A percentile compares a stretch with the other conserved stretches of the same genome.
Evolutionary conservation across 768 basidiomycete genomes (phyloP).

Genomic region (Gautieria morchelliformis): DNA sequence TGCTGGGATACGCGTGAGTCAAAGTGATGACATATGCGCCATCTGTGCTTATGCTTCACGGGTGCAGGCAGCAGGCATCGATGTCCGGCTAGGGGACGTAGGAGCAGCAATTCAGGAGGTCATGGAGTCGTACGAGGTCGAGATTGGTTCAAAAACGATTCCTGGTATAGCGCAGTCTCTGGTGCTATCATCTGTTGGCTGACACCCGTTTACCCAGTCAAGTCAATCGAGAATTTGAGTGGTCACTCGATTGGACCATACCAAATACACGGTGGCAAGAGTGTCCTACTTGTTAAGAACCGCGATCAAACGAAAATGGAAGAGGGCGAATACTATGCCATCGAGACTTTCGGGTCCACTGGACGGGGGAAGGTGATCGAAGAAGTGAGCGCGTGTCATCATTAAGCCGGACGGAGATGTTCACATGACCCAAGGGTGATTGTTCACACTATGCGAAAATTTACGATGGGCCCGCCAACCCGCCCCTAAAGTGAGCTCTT

Average conservation of each 20-base stretch:
- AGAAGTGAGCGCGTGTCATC: slow-evolving; percentile 32
- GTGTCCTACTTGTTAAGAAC: slow-evolving; percentile 81
- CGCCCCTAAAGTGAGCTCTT: slow-evolving; percentile 49
- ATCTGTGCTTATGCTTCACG: background rate
- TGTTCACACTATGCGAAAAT: slow-evolving; percentile 87
- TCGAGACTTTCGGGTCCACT: slow-evolving; percentile 98
- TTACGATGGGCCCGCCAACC: slow-evolving; percentile 58
- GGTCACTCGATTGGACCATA: slow-evolving; percentile 90
- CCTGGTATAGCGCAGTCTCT: slow-evolving; percentile 42
- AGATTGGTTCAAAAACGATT: slow-evolving; percentile 72
- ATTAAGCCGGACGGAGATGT: background rate
- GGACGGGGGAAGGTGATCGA: slow-evolving; percentile 85
- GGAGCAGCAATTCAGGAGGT: slow-evolving; percentile 92
- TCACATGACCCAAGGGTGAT: slow-evolving; percentile 51
- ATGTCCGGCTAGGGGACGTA: slow-evolving; percentile 86
- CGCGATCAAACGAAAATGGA: slow-evolving; percentile 95
- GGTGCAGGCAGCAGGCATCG: slow-evolving; percentile 87
- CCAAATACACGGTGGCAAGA: slow-evolving; percentile 88
- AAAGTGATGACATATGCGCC: background rate
- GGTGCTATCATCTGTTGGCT: background rate
- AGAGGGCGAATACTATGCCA: slow-evolving; percentile 98
- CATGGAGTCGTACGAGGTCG: slow-evolving; percentile 98
- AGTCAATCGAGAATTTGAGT: slow-evolving; percentile 86
- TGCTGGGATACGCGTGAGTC: slow-evolving; percentile 74
- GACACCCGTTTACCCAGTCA: slow-evolving; percentile 43